A percentile compares a stretch with the other conserved stretches of the same genome.
phyloP scores from a whole-genome alignment of 768 basidiomycete species.

The Gloeopeniophorella convolvens region DNA sequence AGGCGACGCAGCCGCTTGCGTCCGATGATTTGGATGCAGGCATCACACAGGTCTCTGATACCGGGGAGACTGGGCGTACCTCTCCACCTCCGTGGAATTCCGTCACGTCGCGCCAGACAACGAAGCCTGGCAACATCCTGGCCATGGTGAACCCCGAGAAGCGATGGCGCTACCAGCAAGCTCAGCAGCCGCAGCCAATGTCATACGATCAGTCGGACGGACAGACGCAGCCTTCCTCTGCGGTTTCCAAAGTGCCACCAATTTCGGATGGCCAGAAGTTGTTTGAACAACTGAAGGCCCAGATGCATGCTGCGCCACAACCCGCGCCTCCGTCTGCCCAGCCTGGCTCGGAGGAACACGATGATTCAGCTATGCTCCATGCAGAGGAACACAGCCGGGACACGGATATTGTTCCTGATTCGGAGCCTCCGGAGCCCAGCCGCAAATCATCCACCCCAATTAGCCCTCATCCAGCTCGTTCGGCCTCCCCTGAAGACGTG shows the following conservation, averaged over 20 bases:
- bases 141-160: constrained; percentile 31
- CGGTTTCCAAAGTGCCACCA: background rate
- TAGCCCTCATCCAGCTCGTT: background rate
- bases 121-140: constrained; percentile 28
- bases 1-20: constrained; percentile 15
- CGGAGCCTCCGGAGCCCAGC: constrained; percentile 43
- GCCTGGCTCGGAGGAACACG: background rate
- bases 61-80: background rate
- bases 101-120: constrained; percentile 16
- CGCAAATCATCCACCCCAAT: constrained; percentile 5
- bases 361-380: background rate
- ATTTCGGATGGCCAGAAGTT: constrained; percentile 1
- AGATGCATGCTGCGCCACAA: background rate
- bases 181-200: constrained; percentile 3
- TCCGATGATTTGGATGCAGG: constrained; percentile 6
- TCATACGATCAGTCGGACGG: constrained; percentile 3
- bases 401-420: constrained; percentile 57
- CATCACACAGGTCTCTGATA: constrained; percentile 4
- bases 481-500: background rate
- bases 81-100: background rate
- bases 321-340: background rate
- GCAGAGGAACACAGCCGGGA: constrained; percentile 16
- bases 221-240: constrained; percentile 25
- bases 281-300: constrained; percentile 6
- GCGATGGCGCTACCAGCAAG: constrained; percentile 18